A percentile compares a stretch with the other conserved stretches of the same genome.
These are phyloP conservation scores for Boletus rubescentipes DNA, from an alignment of 768 basidiomycete species.

Conservation along the genomic window DNA sequence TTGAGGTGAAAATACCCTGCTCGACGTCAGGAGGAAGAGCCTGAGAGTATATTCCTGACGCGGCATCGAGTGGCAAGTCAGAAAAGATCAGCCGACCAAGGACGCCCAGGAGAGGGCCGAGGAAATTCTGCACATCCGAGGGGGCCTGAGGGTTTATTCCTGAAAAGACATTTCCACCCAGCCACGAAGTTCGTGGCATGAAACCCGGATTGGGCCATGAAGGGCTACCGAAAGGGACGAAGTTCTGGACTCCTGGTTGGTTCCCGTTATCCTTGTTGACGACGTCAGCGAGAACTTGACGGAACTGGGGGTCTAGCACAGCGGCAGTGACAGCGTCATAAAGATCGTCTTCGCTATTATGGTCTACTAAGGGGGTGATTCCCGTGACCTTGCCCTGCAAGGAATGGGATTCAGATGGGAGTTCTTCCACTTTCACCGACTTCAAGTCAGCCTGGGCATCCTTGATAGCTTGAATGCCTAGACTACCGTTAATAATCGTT, in stretches of 20 bases:
- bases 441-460: background rate
- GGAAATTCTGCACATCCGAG: background rate
- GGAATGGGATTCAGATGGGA: background rate
- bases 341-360: background rate
- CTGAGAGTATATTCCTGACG: background rate
- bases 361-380: background rate
- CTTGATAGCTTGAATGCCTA: background rate
- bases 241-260: background rate
- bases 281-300: background rate
- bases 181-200: too few relatives aligned
- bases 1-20: background rate
- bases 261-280: background rate
- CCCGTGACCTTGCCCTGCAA: background rate
- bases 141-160: background rate
- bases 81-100: too few relatives aligned
- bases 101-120: background rate
- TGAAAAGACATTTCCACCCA: too few relatives aligned
- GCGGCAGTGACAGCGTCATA: background rate
- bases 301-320: background rate
- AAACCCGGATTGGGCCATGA: too few relatives aligned
- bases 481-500: too few relatives aligned
- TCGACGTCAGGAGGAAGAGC: background rate
- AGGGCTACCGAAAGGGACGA: background rate
- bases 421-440: background rate
- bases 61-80: background rate